Base-by-base conservation (phyloP, 2,329 filamentous ascomycete genomes). In the Periglandula ipomoeae region DNA sequence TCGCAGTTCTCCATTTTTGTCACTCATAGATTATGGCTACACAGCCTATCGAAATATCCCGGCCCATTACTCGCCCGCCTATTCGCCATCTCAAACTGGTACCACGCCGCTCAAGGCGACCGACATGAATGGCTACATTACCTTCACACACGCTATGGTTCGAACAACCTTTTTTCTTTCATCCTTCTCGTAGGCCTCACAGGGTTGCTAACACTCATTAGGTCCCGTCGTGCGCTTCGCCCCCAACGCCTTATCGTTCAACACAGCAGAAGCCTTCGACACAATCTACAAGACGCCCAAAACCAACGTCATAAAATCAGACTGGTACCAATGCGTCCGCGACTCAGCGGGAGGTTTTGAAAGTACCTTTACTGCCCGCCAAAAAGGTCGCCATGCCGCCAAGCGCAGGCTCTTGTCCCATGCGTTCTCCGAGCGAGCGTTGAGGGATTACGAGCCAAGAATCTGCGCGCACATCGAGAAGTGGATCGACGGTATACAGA, bases 301-400 rank as follows among this genome's bases (percentile, higher is more conserved):
- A 30, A 52, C 53, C 19, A 56, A 58, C 41, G 49, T 58, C 5
- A 42, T 48, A 38, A 59, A 58, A 32, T 42, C 53, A 2, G 51
- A 52, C 8, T 58, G 55, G 43, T 59, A 59, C 37, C 55, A 56
- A 22, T 47, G 5, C 56, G 53, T 26, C 49, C 56, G 6, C 47
- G 52, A 32, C 55, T 34, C 24, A 6, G 46, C 38, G 3, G 38
- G 26, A 11, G 39, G 39, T 6, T 43, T 50, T 6, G 38, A 56
- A 13, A 48, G 46, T 17, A 45, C 50, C 8, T 44, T 54, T 23
- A 58, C 55, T 15, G 54, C 55, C 10, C 53, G 50, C 3, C 6
- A 56, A n/a, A 56, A 53, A 35, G n/a, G 32, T 1, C 42, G 52
- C 3, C 56, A 57, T 34, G 54, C 49, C 3, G 20, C 5, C 2